These are phyloP conservation scores for Meyerozyma athensensis DNA, from an alignment of 1,139 yeast genomes.

Conservation along the genomic window DNA sequence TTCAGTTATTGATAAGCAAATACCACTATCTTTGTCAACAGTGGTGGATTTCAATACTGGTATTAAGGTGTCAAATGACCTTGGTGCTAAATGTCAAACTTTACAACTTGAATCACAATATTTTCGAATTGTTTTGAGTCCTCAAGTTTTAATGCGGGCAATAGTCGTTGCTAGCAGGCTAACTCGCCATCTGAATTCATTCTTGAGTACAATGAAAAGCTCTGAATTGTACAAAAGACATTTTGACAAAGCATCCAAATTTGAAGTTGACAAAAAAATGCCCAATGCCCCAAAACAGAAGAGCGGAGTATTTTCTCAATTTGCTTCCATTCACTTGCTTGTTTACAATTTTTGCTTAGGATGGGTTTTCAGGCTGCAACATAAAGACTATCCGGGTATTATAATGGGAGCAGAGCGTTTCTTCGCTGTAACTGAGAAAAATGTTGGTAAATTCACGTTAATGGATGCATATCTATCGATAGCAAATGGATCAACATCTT, in stretches of 20 bases:
- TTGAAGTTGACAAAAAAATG: neutral
- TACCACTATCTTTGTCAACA: slow-evolving; percentile 43
- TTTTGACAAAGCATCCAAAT: slow-evolving; percentile 2
- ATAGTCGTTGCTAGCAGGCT: slow-evolving; percentile 19
- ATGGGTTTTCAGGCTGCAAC: slow-evolving; percentile 53
- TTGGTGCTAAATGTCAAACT: slow-evolving; percentile 26
- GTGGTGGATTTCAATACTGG: slow-evolving; percentile 38
- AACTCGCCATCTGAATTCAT: neutral
- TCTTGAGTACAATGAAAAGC: neutral
- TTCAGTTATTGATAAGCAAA: slow-evolving; percentile 29
- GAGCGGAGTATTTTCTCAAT: slow-evolving; percentile 16
- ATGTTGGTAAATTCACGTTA: slow-evolving; percentile 61
- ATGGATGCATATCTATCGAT: slow-evolving; percentile 61
- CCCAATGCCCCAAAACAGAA: neutral
- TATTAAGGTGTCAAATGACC: slow-evolving; percentile 34
- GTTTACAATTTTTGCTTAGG: slow-evolving; percentile 71
- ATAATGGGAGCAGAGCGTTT: slow-evolving; percentile 70
- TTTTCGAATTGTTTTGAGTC: slow-evolving; percentile 54
- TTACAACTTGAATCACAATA: slow-evolving; percentile 57
- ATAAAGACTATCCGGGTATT: slow-evolving; percentile 58
- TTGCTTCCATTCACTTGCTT: slow-evolving; percentile 52
- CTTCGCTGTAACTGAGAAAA: slow-evolving; percentile 56
- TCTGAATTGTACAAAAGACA: neutral
- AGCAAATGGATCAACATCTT: slow-evolving; percentile 55
- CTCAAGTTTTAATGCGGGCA: slow-evolving; percentile 42